These are phyloP conservation scores for Lasiodiplodia theobromae DNA, from an alignment of 2,329 filamentous ascomycete species.

Conservation along the genomic window DNA sequence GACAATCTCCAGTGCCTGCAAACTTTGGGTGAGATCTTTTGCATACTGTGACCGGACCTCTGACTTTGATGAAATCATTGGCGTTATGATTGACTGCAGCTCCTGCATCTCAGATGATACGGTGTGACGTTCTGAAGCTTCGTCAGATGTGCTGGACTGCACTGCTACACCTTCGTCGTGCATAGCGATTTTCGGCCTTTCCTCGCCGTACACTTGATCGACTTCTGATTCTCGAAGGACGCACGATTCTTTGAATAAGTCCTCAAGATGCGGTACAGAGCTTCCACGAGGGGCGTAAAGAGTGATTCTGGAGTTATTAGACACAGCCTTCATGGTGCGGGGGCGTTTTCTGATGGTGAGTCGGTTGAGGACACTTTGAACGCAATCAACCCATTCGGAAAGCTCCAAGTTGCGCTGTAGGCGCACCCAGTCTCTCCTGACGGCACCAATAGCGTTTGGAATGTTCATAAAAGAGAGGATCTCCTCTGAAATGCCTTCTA, in stretches of 20 bases:
- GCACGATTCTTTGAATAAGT: neutral
- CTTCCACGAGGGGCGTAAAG: neutral
- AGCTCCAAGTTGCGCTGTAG: slow-evolving; percentile 59
- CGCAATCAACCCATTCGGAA: slow-evolving; percentile 50
- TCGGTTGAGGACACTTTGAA: slow-evolving; percentile 51
- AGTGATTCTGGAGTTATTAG: neutral
- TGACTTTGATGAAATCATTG: neutral
- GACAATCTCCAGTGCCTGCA: neutral
- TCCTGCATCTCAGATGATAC: neutral
- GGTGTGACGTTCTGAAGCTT: too few species aligned
- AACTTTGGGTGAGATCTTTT: slow-evolving; percentile 8
- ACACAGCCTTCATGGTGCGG: neutral
- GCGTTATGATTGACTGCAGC: neutral
- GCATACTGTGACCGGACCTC: slow-evolving; percentile 11
- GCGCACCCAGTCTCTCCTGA: slow-evolving; percentile 57
- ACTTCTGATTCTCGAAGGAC: neutral
- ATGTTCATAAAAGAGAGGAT: slow-evolving; percentile 43
- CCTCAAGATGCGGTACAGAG: neutral
- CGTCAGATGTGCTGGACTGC: neutral
- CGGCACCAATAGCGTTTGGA: slow-evolving; percentile 45
- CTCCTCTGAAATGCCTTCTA: neutral
- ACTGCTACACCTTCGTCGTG: neutral
- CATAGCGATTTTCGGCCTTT: neutral
- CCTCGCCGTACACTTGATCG: neutral
- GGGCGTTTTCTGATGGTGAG: neutral